These are phyloP conservation scores for Aureobasidium pullulans DNA, from an alignment of 2,329 filamentous ascomycete genomes.

Conservation along the genomic window DNA sequence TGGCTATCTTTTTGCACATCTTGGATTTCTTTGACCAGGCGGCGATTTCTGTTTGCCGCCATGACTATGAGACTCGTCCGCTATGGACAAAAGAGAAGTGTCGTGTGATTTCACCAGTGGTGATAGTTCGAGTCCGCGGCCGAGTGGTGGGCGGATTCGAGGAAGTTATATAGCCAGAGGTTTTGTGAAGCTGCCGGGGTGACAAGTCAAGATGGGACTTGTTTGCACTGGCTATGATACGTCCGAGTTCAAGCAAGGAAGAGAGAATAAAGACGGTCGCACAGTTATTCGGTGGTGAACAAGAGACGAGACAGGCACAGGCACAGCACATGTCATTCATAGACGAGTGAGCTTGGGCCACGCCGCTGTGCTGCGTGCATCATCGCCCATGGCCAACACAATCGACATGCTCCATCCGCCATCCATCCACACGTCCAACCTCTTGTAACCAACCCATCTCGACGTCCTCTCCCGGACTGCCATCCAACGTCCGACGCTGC, in stretches of 20 bases:
- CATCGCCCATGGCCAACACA: slow-evolving; percentile 1
- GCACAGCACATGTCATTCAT: not conserved
- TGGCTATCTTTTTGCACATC: slow-evolving; percentile 68
- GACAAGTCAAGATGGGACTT: not conserved
- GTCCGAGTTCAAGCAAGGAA: not conserved
- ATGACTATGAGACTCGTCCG: slow-evolving; percentile 14
- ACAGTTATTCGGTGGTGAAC: not conserved
- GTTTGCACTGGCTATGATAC: not conserved
- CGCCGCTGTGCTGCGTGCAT: not conserved
- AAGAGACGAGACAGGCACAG: not conserved
- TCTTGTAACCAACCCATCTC: not conserved
- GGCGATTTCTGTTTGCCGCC: slow-evolving; percentile 53
- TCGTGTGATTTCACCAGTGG: not conserved
- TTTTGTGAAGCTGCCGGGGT: not conserved
- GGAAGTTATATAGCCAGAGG: not conserved
- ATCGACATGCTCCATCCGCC: not conserved
- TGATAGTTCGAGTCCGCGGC: slow-evolving; percentile 10
- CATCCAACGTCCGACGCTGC: not conserved
- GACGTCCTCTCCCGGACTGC: not conserved
- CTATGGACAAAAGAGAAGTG: not conserved
- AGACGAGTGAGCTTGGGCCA: not conserved
- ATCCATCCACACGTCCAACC: not conserved
- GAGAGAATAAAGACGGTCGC: not conserved
- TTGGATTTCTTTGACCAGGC: slow-evolving; percentile 66
- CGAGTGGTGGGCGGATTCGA: not conserved